A percentile compares a stretch with the other conserved stretches of the same genome.
These are phyloP conservation scores for Fusarium virguliforme DNA, from an alignment of 2,329 filamentous ascomycete species.

Conservation along the genomic window DNA sequence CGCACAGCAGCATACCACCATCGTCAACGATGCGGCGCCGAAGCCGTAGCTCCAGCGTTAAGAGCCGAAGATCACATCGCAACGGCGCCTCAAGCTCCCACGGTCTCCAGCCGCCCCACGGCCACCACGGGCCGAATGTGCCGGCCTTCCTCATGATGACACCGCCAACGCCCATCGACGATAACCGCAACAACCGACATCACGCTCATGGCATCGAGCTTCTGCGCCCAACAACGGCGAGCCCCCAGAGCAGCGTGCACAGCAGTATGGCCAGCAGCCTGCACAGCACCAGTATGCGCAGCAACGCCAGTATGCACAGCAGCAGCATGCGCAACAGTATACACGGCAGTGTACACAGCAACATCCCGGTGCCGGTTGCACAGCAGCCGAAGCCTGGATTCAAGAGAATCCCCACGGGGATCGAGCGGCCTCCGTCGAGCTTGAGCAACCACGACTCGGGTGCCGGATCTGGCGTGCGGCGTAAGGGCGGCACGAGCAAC, in stretches of 20 bases:
- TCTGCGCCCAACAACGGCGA: conserved; percentile 55
- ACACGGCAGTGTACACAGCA: conserved; percentile 42
- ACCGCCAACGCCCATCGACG: conserved; percentile 62
- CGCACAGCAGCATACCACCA: conserved; percentile 64
- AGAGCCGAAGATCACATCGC: conserved; percentile 63
- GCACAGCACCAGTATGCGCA: conserved; percentile 34
- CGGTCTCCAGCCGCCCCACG: conserved; percentile 38
- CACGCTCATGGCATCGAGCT: conserved; percentile 53
- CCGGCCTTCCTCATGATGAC: conserved; percentile 66
- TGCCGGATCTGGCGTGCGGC: conserved; percentile 44
- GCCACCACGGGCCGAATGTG: conserved; percentile 48
- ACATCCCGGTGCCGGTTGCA: conserved; percentile 30
- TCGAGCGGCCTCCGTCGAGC: conserved; percentile 54
- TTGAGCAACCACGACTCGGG: conserved; percentile 50
- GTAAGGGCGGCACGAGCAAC: conserved; percentile 52
- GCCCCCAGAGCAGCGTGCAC: conserved; percentile 48
- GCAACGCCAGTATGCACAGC: conserved; percentile 41
- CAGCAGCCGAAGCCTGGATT: conserved; percentile 46
- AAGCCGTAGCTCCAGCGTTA: conserved; percentile 70
- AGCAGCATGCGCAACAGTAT: conserved; percentile 30
- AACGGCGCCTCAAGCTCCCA: conserved; percentile 53
- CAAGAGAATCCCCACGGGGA: conserved; percentile 45
- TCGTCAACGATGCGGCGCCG: conserved; percentile 59
- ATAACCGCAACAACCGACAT: conserved; percentile 38
- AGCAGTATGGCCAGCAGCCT: conserved; percentile 39